Conservation (phyloP, 2,329 filamentous ascomycete species). For the Curvularia sp. region DNA sequence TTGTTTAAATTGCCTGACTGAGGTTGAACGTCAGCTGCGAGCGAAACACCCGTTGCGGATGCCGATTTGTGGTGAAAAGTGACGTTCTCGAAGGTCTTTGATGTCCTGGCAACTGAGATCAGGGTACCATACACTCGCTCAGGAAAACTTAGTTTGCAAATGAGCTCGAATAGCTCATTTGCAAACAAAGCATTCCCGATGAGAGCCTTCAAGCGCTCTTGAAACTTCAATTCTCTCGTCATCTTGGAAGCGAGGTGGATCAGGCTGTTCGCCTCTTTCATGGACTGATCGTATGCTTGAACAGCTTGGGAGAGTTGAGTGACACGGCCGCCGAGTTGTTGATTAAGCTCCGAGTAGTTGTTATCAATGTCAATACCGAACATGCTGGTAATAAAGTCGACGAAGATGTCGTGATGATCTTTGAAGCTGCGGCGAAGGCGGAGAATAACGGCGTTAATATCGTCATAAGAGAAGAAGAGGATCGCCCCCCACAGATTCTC, state of each 20-base stretch:
- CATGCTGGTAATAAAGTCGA: constrained; percentile 6
- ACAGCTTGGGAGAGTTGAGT: constrained; percentile 9
- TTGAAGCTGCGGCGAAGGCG: background rate
- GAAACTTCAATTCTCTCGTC: background rate
- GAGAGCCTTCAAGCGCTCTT: constrained; percentile 11
- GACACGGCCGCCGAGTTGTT: constrained; percentile 6
- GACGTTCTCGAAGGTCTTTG: background rate
- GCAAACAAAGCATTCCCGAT: constrained; percentile 15
- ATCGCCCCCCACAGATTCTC: constrained; percentile 8
- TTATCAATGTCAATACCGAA: constrained; percentile 8
- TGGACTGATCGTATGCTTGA: background rate
- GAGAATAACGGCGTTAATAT: background rate
- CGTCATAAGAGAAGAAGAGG: background rate
- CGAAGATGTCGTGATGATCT: background rate
- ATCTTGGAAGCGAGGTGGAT: constrained; percentile 5
- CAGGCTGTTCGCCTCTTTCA: constrained; percentile 4
- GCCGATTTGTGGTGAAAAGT: background rate
- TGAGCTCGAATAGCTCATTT: constrained; percentile 13
- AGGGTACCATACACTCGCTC: constrained; percentile 17
- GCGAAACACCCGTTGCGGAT: background rate
- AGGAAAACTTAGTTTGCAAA: constrained; percentile 19
- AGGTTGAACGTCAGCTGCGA: background rate
- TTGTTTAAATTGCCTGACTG: background rate
- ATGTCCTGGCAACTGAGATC: constrained; percentile 3
- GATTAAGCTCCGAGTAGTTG: background rate